Evolutionary conservation across 2,329 filamentous ascomycete genomes (phyloP).

Genomic region (Graphilbum sp.): DNA sequence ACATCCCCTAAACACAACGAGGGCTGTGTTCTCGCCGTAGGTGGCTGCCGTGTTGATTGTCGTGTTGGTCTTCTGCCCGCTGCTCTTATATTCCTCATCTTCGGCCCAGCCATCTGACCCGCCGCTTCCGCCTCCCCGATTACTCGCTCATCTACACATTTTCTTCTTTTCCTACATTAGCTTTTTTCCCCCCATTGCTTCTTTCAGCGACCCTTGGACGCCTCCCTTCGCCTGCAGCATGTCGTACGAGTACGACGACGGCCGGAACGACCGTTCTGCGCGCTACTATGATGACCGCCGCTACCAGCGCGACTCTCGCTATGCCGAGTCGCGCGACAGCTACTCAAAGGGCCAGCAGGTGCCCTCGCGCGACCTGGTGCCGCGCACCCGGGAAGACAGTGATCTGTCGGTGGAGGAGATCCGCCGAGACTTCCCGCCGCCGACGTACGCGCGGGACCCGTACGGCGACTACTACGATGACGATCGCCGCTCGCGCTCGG

Average conservation of each 20-base stretch:
- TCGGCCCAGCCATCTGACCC: too few species aligned
- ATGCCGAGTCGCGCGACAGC: conserved; percentile 34
- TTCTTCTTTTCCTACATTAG: too few species aligned
- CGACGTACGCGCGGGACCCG: conserved; percentile 35
- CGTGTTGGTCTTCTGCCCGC: too few species aligned
- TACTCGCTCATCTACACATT: too few species aligned
- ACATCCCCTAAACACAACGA: too few species aligned
- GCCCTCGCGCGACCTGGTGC: conserved; percentile 35
- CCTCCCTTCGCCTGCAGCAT: background rate
- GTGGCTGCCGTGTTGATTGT: too few species aligned
- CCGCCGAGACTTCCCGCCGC: conserved; percentile 68
- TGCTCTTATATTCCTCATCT: too few species aligned
- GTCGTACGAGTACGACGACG: conserved; percentile 22
- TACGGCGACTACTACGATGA: conserved; percentile 47
- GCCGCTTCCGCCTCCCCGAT: too few species aligned
- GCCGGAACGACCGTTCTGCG: conserved; percentile 17
- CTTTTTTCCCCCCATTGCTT: background rate
- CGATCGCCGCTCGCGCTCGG: conserved; percentile 20
- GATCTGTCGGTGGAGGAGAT: conserved; percentile 67
- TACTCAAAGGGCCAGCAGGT: conserved; percentile 26
- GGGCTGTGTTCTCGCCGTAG: too few species aligned
- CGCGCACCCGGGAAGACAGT: conserved; percentile 52
- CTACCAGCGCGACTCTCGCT: conserved; percentile 34
- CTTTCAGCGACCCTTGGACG: background rate
- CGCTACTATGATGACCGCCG: conserved; percentile 37